A percentile compares a stretch with the other conserved stretches of the same genome.
phyloP scores from a whole-genome alignment of 2,329 filamentous ascomycete genomes.

The Aspergillus pseudonomiae region DNA sequence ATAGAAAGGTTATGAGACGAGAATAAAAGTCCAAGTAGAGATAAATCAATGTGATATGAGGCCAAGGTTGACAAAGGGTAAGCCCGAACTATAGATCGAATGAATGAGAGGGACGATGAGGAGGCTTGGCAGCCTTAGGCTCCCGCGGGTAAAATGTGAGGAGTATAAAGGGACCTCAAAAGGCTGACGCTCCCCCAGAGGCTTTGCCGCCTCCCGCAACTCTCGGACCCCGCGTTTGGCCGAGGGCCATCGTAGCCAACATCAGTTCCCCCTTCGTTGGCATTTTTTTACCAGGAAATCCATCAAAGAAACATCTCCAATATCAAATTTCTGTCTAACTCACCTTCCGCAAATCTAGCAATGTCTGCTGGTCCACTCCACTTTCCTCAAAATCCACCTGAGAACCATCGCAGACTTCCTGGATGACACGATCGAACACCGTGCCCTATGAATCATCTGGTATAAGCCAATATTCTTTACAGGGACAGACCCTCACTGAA shows the following conservation, averaged over 20 bases:
- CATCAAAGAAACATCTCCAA: not conserved
- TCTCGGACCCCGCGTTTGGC: constrained; percentile 35
- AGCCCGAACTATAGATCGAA: constrained; percentile 5
- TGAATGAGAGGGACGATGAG: not conserved
- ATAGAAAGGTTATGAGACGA: not conserved
- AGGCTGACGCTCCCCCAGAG: constrained; percentile 39
- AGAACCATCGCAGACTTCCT: constrained; percentile 87
- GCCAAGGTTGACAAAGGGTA: not conserved
- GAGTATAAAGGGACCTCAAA: constrained; percentile 47
- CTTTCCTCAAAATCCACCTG: constrained; percentile 96
- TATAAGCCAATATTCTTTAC: constrained; percentile 32
- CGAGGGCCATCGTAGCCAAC: constrained; percentile 20
- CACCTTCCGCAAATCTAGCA: constrained; percentile 87
- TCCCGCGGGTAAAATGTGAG: constrained; percentile 35
- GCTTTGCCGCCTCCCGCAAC: constrained; percentile 37
- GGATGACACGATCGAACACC: constrained; percentile 89
- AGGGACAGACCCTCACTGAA: not conserved
- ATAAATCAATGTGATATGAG: not conserved
- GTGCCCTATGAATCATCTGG: constrained; percentile 57
- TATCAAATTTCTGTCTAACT: constrained; percentile 43
- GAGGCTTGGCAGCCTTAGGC: constrained; percentile 25
- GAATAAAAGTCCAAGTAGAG: not conserved
- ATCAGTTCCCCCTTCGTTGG: constrained; percentile 26
- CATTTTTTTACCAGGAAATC: not conserved
- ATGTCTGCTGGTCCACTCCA: constrained; percentile 82